Percentiles rank a stretch among this genome's conserved stretches.
Conservation (phyloP, 495 filamentous ascomycete species). For the Tuber borchii region DNA sequence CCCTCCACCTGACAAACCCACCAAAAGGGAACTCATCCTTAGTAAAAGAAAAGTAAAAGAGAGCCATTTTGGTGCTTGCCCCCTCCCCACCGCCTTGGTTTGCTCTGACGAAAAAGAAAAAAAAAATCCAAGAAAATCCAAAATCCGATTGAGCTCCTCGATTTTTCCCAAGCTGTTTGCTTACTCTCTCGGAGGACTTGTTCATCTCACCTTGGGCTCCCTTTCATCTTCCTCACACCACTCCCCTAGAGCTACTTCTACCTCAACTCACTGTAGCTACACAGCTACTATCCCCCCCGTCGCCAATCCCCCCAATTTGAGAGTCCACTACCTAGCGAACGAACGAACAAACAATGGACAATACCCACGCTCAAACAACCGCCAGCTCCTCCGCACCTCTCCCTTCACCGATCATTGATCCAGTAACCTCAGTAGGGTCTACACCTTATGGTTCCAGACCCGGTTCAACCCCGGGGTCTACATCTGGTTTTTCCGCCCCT, state of each 20-base stretch:
- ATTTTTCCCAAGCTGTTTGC: background rate
- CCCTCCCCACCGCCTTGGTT: background rate
- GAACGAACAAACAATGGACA: slow-evolving; percentile 18
- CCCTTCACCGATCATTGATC: slow-evolving; percentile 16
- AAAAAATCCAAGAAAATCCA: background rate
- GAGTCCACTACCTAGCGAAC: background rate
- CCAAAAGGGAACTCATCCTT: background rate
- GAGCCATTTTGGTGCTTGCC: background rate
- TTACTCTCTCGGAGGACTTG: background rate
- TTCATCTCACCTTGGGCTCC: background rate
- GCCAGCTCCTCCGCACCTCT: slow-evolving; percentile 6
- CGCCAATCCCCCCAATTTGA: background rate
- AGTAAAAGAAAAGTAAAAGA: background rate
- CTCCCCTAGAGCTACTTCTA: background rate
- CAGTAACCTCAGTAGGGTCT: slow-evolving; percentile 17
- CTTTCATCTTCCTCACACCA: background rate
- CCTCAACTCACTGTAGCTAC: background rate
- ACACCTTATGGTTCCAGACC: slow-evolving; percentile 27
- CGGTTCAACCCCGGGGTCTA: slow-evolving; percentile 27
- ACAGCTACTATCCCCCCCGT: background rate
- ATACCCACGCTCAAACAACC: slow-evolving; percentile 9
- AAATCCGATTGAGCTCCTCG: background rate
- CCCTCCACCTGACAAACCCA: background rate
- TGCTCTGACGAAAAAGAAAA: background rate
- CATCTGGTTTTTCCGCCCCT: slow-evolving; percentile 40